These are phyloP conservation scores for Rhizopogon salebrosus DNA, from an alignment of 768 basidiomycete genomes.

Conservation along the genomic window DNA sequence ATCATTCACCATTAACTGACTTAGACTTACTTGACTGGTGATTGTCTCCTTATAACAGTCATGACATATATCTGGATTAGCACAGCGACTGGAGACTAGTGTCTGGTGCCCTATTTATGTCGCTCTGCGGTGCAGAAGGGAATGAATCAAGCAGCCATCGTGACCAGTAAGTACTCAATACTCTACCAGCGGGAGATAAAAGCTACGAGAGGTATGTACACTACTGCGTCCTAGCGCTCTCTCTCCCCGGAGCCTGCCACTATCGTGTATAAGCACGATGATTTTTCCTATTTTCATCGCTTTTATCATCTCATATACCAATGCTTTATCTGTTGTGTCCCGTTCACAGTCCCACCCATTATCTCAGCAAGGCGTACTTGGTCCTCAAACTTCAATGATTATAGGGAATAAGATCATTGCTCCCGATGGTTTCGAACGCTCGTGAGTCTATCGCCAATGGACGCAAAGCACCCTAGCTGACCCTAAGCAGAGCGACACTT, in stretches of 20 bases:
- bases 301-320: constrained; percentile 1
- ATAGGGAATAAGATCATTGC: constrained; percentile 35
- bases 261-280: constrained; percentile 6
- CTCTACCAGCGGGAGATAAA: too few relatives aligned
- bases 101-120: too few relatives aligned
- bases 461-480: neutral
- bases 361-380: constrained; percentile 7
- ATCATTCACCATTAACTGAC: too few relatives aligned
- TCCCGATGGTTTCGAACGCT: constrained; percentile 45
- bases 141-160: too few relatives aligned
- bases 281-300: constrained; percentile 1
- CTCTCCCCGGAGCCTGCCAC: neutral
- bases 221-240: neutral
- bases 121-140: too few relatives aligned
- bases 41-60: too few relatives aligned
- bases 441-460: constrained; percentile 22
- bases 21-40: too few relatives aligned
- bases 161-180: too few relatives aligned
- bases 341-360: constrained; percentile 7
- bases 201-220: too few relatives aligned
- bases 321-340: constrained; percentile 14
- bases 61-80: too few relatives aligned
- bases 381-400: constrained; percentile 23
- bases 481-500: constrained; percentile 8
- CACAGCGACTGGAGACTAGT: too few relatives aligned